Evolutionary conservation across 202 grass and related monocot genomes (phyloP), one percentile per base, ranked within the genome.

Genomic region (Hordeum pubiflorum): DNA sequence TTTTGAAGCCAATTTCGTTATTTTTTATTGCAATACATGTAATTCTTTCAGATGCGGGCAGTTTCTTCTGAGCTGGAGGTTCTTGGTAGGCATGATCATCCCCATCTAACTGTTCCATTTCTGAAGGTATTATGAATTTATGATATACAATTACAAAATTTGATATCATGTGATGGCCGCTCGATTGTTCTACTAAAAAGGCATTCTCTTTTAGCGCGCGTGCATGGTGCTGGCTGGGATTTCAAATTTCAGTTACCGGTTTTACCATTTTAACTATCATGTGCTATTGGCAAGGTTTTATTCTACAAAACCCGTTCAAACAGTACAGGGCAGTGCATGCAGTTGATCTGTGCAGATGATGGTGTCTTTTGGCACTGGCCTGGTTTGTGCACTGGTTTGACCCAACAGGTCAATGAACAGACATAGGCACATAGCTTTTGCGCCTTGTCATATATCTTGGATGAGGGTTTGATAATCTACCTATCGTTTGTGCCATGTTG

Each of bases 31-130:
- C 10, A 68, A 71, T 54, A 9, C 48, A 79, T 82, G 67, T 72
- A 63, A 89, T 80, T 87, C 31, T 76, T 72, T 21, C 90, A 94
- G 95, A 91, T 98, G 86, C 85, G 87, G 77, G 86, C 90, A 46
- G 82, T 98, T 82, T 98, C 95, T 78, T 89, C 86, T 61, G 92
- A 94, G 82, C 74, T 94, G 64, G 90, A 94, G 88, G 80, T 98
- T 52, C 84, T 98, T 76, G 92, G 92, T 72, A 94, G 95, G 84
- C 92, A 94, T 73, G 88, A 98, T 58, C 90, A 91, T 67, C 92
- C 95, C 34, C 86, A 94, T 83, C 84, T 98, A 86, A 98, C 95
- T 78, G 75, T 93, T 79, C 86, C 92, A 68, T 98, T 98, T 89
- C 86, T 98, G 76, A 94, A 98, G 92, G 92, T 94, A 81, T 75